A percentile compares a stretch with the other conserved stretches of the same genome.
Evolutionary conservation across 805 yeast genomes (phyloP).

Genomic region (Schwanniomyces polymorphus): DNA sequence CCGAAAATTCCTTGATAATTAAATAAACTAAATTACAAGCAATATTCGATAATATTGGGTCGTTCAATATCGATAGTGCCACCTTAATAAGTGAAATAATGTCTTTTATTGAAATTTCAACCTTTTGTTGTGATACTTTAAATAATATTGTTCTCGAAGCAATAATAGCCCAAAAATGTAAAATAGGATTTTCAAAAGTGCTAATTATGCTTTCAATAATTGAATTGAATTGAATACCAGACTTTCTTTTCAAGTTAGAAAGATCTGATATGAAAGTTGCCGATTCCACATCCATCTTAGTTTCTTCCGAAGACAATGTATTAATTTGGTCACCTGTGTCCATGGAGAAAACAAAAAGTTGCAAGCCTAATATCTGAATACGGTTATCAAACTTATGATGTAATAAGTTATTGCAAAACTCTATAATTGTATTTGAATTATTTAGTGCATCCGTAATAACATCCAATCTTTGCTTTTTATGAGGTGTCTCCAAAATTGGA

Average conservation of each 20-base stretch:
- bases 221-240: constrained; percentile 6
- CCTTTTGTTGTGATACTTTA: background rate
- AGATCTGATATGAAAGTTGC: background rate
- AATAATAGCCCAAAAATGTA: constrained; percentile 25
- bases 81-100: constrained; percentile 28
- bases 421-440: constrained; percentile 16
- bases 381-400: constrained; percentile 8
- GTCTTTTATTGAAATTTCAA: background rate
- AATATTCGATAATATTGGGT: constrained; percentile 16
- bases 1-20: constrained; percentile 10
- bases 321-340: too few species aligned
- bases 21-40: constrained; percentile 32
- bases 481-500: constrained; percentile 6
- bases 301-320: too few species aligned
- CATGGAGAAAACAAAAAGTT: constrained; percentile 14
- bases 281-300: too few species aligned
- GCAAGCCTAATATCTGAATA: constrained; percentile 14
- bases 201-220: constrained; percentile 15
- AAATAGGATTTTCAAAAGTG: constrained; percentile 18
- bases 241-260: background rate
- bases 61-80: constrained; percentile 37
- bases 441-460: constrained; percentile 18
- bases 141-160: constrained; percentile 8
- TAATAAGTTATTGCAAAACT: constrained; percentile 26
- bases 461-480: constrained; percentile 28